phyloP scores from a whole-genome alignment of 1,284 basidiomycete species.

The Trichosporon sp. region DNA sequence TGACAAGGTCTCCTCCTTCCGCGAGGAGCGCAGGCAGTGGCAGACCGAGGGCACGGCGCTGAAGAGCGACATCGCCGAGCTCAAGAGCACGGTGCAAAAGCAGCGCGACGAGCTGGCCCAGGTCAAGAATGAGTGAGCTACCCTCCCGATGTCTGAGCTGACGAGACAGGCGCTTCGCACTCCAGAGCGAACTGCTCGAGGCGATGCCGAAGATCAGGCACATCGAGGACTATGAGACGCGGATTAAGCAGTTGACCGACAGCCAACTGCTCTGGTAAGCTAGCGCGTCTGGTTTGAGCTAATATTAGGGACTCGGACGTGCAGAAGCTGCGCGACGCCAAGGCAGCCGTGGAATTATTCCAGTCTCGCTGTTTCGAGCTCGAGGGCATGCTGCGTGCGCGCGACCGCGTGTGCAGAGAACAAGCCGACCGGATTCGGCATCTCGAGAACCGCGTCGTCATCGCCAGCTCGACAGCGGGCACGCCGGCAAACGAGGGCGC shows the following conservation, averaged over 20 bases:
- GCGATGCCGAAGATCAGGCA: slow-evolving; percentile 46
- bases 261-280: slow-evolving; percentile 48
- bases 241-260: slow-evolving; percentile 51
- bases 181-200: slow-evolving; percentile 49
- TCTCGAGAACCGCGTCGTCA: slow-evolving; percentile 24
- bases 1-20: slow-evolving; percentile 44
- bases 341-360: slow-evolving; percentile 31
- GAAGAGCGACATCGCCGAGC: slow-evolving; percentile 43
- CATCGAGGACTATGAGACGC: slow-evolving; percentile 49
- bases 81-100: slow-evolving; percentile 32
- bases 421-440: slow-evolving; percentile 30
- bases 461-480: neutral
- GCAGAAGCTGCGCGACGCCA: slow-evolving; percentile 37
- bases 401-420: slow-evolving; percentile 36
- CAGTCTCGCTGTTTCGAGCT: slow-evolving; percentile 38
- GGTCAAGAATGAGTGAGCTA: slow-evolving; percentile 50
- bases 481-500: neutral
- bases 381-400: slow-evolving; percentile 34
- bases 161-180: slow-evolving; percentile 41
- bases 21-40: slow-evolving; percentile 50
- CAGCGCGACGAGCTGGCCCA: slow-evolving; percentile 49
- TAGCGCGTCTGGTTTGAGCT: neutral
- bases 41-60: slow-evolving; percentile 44
- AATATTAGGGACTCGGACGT: slow-evolving; percentile 42
- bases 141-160: neutral